Conservation (phyloP, 768 basidiomycete genomes). For the Gautieria morchelliformis region DNA sequence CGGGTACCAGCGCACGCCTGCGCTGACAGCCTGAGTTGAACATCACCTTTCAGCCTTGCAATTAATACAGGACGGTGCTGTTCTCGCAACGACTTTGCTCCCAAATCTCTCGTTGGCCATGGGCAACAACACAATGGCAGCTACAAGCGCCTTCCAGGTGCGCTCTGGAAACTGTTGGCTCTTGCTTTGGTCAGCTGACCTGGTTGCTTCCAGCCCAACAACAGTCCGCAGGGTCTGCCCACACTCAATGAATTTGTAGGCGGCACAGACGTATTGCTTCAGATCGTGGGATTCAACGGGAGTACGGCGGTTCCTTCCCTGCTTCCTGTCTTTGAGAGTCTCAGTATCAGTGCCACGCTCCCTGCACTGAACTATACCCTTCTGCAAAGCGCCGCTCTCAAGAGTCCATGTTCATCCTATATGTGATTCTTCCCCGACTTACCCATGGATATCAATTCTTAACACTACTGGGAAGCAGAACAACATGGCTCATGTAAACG, state of each 20-base stretch:
- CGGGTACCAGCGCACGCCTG: no score
- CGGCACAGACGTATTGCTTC: conserved; percentile 47
- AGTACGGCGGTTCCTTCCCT: conserved; percentile 55
- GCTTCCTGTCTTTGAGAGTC: conserved; percentile 47
- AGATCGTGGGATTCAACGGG: conserved; percentile 47
- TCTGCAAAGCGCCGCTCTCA: conserved; percentile 45
- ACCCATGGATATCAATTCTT: conserved; percentile 32
- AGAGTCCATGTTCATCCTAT: conserved; percentile 25
- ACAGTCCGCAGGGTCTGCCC: conserved; percentile 45
- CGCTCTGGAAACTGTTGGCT: not conserved
- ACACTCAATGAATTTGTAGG: conserved; percentile 63
- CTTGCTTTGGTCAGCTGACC: conserved; percentile 7
- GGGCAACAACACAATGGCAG: conserved; percentile 49
- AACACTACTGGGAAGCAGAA: conserved; percentile 45
- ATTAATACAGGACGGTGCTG: conserved; percentile 38
- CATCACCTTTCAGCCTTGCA: conserved; percentile 38
- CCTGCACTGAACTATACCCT: conserved; percentile 52
- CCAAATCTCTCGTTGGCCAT: conserved; percentile 48
- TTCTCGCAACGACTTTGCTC: conserved; percentile 52
- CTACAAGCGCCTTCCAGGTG: conserved; percentile 44
- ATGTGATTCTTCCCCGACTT: not conserved
- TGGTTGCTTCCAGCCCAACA: conserved; percentile 40
- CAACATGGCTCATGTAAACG: conserved; percentile 57
- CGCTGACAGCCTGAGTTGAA: not conserved
- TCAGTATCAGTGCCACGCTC: conserved; percentile 45